A percentile compares a stretch with the other conserved stretches of the same genome.
Conservation (phyloP, 768 basidiomycete species). For the Boletus pseudopeckii region DNA sequence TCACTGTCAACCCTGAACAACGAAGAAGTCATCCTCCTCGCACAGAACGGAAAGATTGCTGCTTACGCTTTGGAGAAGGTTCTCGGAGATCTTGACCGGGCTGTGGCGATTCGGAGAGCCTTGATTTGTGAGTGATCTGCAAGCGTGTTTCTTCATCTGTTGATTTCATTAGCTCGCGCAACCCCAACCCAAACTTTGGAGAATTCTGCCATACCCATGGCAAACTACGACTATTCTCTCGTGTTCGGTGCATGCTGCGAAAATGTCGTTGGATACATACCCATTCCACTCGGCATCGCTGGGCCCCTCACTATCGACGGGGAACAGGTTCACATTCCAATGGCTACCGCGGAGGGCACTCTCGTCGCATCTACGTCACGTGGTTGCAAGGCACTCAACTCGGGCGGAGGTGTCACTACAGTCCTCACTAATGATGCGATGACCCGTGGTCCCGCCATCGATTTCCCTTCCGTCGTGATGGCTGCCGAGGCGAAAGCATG, state of each 20-base stretch:
- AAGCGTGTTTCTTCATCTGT: not conserved
- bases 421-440: slow-evolving; percentile 91
- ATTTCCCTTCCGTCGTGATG: slow-evolving; percentile 78
- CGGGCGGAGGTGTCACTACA: slow-evolving; percentile 92
- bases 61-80: slow-evolving; percentile 96
- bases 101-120: slow-evolving; percentile 81
- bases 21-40: slow-evolving; percentile 86
- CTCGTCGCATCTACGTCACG: slow-evolving; percentile 96
- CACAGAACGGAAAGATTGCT: slow-evolving; percentile 89
- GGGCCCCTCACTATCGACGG: slow-evolving; percentile 94
- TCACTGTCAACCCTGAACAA: slow-evolving; percentile 69
- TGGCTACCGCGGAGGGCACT: slow-evolving; percentile 99
- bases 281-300: slow-evolving; percentile 92
- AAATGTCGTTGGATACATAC: slow-evolving; percentile 97
- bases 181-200: slow-evolving; percentile 84
- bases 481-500: slow-evolving; percentile 86
- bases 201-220: slow-evolving; percentile 73
- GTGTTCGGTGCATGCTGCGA: slow-evolving; percentile 98
- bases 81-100: slow-evolving; percentile 81
- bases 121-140: slow-evolving; percentile 71
- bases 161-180: slow-evolving; percentile 61
- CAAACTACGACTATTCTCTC: slow-evolving; percentile 87
- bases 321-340: slow-evolving; percentile 81
- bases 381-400: slow-evolving; percentile 96
- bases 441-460: slow-evolving; percentile 98